Conservation (phyloP, 345 rosid genomes). For the Brassica carinata region DNA sequence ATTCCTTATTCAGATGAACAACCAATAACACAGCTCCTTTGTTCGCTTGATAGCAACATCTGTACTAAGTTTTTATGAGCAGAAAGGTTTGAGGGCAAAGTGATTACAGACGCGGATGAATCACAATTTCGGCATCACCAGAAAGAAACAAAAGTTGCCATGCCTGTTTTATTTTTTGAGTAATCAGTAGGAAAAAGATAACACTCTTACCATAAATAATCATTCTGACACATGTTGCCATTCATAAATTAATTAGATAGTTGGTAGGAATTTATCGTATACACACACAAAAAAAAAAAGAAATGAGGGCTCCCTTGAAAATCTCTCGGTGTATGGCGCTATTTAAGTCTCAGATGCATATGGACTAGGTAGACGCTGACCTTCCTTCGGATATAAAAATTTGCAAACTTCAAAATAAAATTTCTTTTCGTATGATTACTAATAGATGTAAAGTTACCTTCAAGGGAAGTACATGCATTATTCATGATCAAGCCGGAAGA, state of each 20-base stretch:
- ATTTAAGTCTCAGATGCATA: background rate
- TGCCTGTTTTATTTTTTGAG: slow-evolving; percentile 4
- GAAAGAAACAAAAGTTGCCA: slow-evolving; percentile 31
- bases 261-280: background rate
- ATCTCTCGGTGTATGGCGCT: background rate
- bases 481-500: too few relatives aligned
- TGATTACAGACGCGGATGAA: slow-evolving; percentile 10
- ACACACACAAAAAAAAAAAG: too few relatives aligned
- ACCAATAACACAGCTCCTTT: too few relatives aligned
- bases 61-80: slow-evolving; percentile 21
- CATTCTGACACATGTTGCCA: slow-evolving; percentile 15
- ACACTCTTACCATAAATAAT: background rate
- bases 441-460: too few relatives aligned
- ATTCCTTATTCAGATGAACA: too few relatives aligned
- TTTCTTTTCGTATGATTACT: too few relatives aligned
- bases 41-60: too few relatives aligned
- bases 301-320: background rate
- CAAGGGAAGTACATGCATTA: too few relatives aligned
- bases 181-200: background rate
- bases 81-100: background rate
- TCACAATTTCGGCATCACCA: background rate
- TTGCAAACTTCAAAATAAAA: too few relatives aligned
- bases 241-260: background rate
- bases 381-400: background rate
- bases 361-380: slow-evolving; percentile 17